phyloP scores from a whole-genome alignment of 345 rosid genomes.

The Diplotaxis tenuifolia region DNA sequence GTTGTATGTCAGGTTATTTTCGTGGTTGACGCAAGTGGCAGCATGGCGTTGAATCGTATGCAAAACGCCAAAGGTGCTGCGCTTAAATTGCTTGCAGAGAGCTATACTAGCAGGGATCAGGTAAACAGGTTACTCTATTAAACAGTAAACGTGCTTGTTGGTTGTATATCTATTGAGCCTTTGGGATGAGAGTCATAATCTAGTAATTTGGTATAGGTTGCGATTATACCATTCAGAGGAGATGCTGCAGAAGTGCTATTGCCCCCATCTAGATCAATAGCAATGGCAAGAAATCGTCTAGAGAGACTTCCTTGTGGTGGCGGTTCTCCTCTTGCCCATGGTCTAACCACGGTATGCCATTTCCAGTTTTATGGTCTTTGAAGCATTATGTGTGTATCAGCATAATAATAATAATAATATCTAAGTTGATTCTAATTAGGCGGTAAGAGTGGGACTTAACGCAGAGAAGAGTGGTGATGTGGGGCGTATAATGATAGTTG shows the following conservation, averaged over 20 bases:
- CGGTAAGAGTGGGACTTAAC: constrained; percentile 90
- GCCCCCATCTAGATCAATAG: constrained; percentile 94
- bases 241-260: constrained; percentile 92
- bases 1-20: constrained; percentile 71
- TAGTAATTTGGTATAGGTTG: constrained; percentile 51
- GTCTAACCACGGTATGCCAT: constrained; percentile 80
- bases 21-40: constrained; percentile 98
- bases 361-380: not conserved
- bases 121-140: constrained; percentile 38
- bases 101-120: constrained; percentile 99
- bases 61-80: constrained; percentile 99
- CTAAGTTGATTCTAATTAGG: constrained; percentile 46
- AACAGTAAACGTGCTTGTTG: constrained; percentile 1
- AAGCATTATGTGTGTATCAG: not conserved
- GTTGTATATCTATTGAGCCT: not conserved
- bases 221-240: constrained; percentile 96
- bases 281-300: constrained; percentile 97
- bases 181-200: constrained; percentile 6
- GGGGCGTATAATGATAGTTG: constrained; percentile 93
- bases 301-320: constrained; percentile 99
- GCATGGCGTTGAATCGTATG: constrained; percentile 98
- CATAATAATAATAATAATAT: not conserved
- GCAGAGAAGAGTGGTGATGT: constrained; percentile 99
- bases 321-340: constrained; percentile 98
- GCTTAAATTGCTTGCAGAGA: constrained; percentile 88